Evolutionary conservation across 2,329 filamentous ascomycete species (phyloP).

Genomic region (Sclerotinia subarctica): DNA sequence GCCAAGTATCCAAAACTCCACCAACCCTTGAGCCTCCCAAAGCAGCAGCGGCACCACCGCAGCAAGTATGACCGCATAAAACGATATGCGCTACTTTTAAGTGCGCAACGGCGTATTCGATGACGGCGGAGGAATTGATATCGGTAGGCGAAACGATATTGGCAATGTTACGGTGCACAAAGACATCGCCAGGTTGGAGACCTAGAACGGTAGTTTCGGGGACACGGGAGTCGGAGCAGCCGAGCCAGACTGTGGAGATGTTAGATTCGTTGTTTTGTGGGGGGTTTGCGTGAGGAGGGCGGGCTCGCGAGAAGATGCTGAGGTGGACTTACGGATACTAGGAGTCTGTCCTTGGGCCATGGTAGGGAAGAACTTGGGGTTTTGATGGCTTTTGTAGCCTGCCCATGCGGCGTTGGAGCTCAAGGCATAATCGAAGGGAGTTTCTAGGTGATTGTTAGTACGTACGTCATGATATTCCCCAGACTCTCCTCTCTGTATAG

Average conservation of each 20-base stretch:
- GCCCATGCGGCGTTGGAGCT: constrained; percentile 71
- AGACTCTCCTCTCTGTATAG: neutral
- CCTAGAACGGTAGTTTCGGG: constrained; percentile 80
- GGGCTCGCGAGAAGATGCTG: neutral
- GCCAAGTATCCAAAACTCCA: constrained; percentile 55
- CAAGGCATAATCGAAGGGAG: constrained; percentile 56
- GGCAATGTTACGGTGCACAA: constrained; percentile 87
- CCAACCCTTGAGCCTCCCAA: constrained; percentile 48
- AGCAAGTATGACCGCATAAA: constrained; percentile 66
- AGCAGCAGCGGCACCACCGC: constrained; percentile 64
- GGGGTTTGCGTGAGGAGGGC: neutral
- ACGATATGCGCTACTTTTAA: constrained; percentile 70
- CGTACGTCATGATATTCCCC: neutral
- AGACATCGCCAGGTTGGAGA: constrained; percentile 78
- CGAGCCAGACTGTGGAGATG: constrained; percentile 64
- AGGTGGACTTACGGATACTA: constrained; percentile 51
- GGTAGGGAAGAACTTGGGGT: constrained; percentile 68
- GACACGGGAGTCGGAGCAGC: constrained; percentile 81
- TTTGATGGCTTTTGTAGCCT: constrained; percentile 58
- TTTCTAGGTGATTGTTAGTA: constrained; percentile 22
- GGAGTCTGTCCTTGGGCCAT: constrained; percentile 66
- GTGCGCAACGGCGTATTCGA: constrained; percentile 74
- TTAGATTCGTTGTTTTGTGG: constrained; percentile 16
- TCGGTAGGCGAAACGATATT: constrained; percentile 76
- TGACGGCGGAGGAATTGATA: constrained; percentile 69